phyloP scores from a whole-genome alignment of 257 asterid genomes.

The Gynochthodes officinalis region DNA sequence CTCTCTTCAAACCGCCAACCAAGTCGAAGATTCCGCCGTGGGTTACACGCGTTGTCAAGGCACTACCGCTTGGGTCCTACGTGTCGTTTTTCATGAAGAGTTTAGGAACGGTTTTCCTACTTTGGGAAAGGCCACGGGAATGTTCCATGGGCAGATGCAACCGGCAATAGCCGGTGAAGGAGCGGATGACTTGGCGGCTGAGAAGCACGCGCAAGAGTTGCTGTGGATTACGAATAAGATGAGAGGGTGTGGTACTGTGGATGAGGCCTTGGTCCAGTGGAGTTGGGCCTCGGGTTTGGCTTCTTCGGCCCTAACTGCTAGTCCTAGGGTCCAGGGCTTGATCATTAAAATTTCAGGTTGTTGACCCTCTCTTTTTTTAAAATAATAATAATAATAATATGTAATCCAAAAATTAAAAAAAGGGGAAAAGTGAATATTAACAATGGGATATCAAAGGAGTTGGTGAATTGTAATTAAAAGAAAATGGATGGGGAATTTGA shows the following conservation, averaged over 20 bases:
- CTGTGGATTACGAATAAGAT: slow-evolving; percentile 34
- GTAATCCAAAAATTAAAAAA: too few relatives aligned
- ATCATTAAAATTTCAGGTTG: slow-evolving; percentile 27
- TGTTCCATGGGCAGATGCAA: slow-evolving; percentile 9
- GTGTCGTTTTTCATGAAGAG: slow-evolving; percentile 18
- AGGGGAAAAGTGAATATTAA: too few relatives aligned
- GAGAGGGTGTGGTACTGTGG: slow-evolving; percentile 24
- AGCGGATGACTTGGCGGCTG: slow-evolving; percentile 21
- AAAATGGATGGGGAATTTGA: too few relatives aligned
- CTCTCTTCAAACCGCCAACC: slow-evolving; percentile 13
- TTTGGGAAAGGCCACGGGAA: slow-evolving; percentile 3
- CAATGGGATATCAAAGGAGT: too few relatives aligned
- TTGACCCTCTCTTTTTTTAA: background rate
- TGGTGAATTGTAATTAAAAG: too few relatives aligned
- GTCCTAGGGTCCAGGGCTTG: slow-evolving; percentile 30
- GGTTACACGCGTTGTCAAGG: slow-evolving; percentile 14
- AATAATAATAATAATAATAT: too few relatives aligned
- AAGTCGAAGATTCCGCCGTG: slow-evolving; percentile 13
- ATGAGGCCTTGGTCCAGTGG: slow-evolving; percentile 34
- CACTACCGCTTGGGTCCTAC: slow-evolving; percentile 26
- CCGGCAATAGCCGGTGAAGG: background rate
- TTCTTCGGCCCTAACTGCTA: slow-evolving; percentile 21
- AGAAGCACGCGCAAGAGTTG: slow-evolving; percentile 32
- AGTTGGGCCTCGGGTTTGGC: slow-evolving; percentile 28
- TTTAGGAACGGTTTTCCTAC: slow-evolving; percentile 18